Evolutionary conservation across 1,284 basidiomycete species (phyloP), one percentile per base, ranked within the genome.

Genomic region (Puccinia triticina): DNA sequence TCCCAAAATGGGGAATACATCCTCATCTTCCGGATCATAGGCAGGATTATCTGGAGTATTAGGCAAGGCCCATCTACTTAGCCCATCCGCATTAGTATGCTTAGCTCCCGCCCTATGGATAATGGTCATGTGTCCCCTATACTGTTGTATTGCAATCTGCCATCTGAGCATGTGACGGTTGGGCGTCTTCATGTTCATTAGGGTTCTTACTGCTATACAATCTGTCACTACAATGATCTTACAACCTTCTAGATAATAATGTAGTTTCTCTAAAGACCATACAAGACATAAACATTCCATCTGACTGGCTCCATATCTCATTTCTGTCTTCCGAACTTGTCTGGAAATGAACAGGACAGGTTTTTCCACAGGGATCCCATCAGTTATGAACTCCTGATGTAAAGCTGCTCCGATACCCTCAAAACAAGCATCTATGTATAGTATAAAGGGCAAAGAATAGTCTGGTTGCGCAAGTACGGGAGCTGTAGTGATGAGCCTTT

Each of bases 341-440:
- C 40, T 43, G 4, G 40, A 43, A 12, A 43, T 43, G 12, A 43
- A 43, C 12, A 43, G 40, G 12, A 43, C 12, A 12, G 40, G 40
- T 43, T 43, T 43, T 12, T 43, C 40, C 12, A 12, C 40, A 43
- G 40, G 40, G 4, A 7, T 43, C 4, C 12, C 40, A 4, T 43
- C 40, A 7, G 12, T 43, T 43, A 40, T 66, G 26, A 66, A 48
- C 16, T 37, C 48, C 26, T 72, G 69, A 46, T 72, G 69, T 5
- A 72, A 23, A 18, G 69, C 69, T 40, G 69, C 69, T 72, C 69
- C 69, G 4, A 72, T 12, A 12, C 69, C 69, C 8, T 37, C 10
- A 8, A 72, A 43, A 40, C 34, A 37, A 37, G 69, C 43, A 72
- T 72, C 69, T 11, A 72, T 48, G 23, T 72, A 72, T n/a, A 72